These are phyloP conservation scores for Lunularia cruciata DNA, from an alignment of 225 moss, liverwort and hornwort genomes.

Conservation along the genomic window DNA sequence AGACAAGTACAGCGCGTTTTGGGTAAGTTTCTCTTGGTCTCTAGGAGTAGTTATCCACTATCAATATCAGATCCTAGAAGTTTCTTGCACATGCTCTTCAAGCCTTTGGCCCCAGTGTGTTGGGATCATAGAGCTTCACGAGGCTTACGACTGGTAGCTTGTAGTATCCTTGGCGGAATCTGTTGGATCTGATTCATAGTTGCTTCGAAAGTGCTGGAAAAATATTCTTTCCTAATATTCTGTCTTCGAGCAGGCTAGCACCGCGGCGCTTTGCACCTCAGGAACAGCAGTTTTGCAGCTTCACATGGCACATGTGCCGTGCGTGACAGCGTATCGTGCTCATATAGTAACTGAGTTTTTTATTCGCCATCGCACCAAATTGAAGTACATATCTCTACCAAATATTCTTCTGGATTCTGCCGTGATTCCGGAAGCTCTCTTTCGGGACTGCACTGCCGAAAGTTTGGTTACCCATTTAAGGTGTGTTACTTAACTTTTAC, in stretches of 20 bases:
- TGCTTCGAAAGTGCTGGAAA: too few species aligned
- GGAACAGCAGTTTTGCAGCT: constrained; percentile 83
- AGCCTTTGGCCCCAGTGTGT: too few species aligned
- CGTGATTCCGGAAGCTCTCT: constrained; percentile 84
- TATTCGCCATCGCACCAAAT: constrained; percentile 67
- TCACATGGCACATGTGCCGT: constrained; percentile 74
- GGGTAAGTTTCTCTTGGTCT: constrained; percentile 66
- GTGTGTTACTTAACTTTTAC: too few species aligned
- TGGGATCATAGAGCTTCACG: too few species aligned
- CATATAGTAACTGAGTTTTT: constrained; percentile 77
- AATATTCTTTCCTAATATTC: background rate
- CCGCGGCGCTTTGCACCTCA: constrained; percentile 83
- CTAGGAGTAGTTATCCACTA: too few species aligned
- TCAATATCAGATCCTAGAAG: too few species aligned
- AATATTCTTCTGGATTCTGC: constrained; percentile 76
- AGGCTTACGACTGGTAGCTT: too few species aligned
- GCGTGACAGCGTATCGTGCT: constrained; percentile 87
- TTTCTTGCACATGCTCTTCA: too few species aligned
- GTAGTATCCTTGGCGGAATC: too few species aligned
- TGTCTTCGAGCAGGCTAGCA: constrained; percentile 59
- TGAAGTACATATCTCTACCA: constrained; percentile 78
- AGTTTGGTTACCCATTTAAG: constrained; percentile 54
- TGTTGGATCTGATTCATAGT: too few species aligned
- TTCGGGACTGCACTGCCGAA: constrained; percentile 63
- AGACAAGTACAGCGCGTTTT: constrained; percentile 88